Conservation (phyloP, 345 rosid genomes). For the Aquilaria malaccensis region DNA sequence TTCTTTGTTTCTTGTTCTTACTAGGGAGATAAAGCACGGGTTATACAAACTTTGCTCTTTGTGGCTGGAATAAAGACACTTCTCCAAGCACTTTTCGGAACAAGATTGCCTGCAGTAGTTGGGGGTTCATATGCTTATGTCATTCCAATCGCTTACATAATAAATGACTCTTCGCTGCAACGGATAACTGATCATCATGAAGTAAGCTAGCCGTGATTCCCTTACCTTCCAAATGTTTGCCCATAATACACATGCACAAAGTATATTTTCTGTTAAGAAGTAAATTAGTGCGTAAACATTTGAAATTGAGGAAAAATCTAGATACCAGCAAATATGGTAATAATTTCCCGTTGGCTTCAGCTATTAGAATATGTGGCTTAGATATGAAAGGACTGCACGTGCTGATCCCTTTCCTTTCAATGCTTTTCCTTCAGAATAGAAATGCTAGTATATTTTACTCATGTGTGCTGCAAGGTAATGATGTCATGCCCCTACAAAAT, state of each 20-base stretch:
- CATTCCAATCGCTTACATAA: constrained; percentile 68
- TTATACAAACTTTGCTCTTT: constrained; percentile 84
- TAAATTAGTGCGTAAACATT: no score
- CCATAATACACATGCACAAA: not conserved
- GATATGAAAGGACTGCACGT: no score
- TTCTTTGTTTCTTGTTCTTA: constrained; percentile 11
- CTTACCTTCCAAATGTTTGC: not conserved
- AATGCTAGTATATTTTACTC: no score
- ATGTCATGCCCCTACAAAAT: not conserved
- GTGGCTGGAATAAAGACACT: constrained; percentile 87
- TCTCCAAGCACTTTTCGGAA: constrained; percentile 81
- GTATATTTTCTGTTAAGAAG: not conserved
- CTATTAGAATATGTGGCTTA: no score
- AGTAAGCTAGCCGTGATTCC: constrained; percentile 26
- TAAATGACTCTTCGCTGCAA: constrained; percentile 64
- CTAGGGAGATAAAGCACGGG: constrained; percentile 84
- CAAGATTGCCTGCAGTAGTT: constrained; percentile 86
- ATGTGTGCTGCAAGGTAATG: no score
- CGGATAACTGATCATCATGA: constrained; percentile 55
- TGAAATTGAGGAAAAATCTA: no score
- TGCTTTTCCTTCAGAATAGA: no score
- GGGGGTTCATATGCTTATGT: constrained; percentile 81
- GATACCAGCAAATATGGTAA: no score
- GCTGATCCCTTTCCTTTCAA: no score
- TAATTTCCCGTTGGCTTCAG: no score